Evolutionary conservation across 1,139 yeast genomes (phyloP), one percentile per base, ranked within the genome.

Genomic region (Blastobotrys aristatus): DNA sequence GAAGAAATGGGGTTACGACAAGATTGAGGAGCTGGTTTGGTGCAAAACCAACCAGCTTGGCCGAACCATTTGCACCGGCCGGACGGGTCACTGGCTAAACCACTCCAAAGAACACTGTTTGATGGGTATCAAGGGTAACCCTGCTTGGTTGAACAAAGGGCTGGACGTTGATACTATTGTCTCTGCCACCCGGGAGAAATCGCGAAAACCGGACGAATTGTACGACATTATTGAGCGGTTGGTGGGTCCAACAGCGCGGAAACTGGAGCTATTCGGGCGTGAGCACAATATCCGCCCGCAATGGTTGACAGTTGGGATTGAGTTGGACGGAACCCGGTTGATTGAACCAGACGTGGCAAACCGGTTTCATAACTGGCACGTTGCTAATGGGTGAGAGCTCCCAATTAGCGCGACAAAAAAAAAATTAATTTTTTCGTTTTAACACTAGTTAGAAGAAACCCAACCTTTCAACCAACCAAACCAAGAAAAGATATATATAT

Each of bases 51-150:
- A 90, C 63, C 97, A 90, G 62, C 69, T 90, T 51, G 80, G 83
- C 29, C 70, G 96, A 53, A 90, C 96, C 0, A 89, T 90, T 44
- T 92, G 94, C 51, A 90, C 97, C 0, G 97, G 97, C 0, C 71
- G 97, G 53, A 90, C 97, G 0, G 97, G 97, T 0, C 97, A 90
- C 64, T 90, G 97, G 97, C 71, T 90, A 44, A 90, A 90, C 62
- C 97, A 90, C 65, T 86, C 96, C 0, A 90, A 90, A 58, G 97
- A 90, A 65, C 97, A 90, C 63, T 71, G 88, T 40, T 67, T 90
- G 11, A 86, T 90, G 24, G 97, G 96, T 0, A 62, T 84, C 27
- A 89, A 89, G 60, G 97, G 97, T 0, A 64, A 76, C 40, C 92
- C 95, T 0, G 58, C 64, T n/a, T 87, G 96, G 95, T 61, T 87